These are phyloP conservation scores for Neonectria hederae DNA, from an alignment of 2,329 filamentous ascomycete species.

Conservation along the genomic window DNA sequence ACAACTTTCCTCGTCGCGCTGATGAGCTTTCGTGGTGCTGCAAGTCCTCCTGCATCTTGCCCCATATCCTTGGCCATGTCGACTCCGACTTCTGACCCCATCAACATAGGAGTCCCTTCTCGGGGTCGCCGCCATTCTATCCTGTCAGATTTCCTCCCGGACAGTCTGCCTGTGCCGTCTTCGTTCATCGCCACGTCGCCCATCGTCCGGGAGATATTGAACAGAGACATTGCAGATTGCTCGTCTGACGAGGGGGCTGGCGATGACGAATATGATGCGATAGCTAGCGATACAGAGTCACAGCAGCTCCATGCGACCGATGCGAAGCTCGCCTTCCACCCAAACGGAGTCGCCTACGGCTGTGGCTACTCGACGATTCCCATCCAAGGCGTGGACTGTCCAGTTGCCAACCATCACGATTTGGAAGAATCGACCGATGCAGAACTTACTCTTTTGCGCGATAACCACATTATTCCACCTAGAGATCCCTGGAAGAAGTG, in stretches of 20 bases:
- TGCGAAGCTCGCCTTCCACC: conserved; percentile 34
- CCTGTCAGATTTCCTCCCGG: conserved; percentile 35
- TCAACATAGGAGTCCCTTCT: conserved; percentile 8
- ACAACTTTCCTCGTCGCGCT: background rate
- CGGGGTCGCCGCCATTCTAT: conserved; percentile 32
- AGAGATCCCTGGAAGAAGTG: conserved; percentile 13
- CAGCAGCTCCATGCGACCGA: conserved; percentile 16
- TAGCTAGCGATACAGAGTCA: conserved; percentile 13
- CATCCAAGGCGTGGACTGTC: conserved; percentile 25
- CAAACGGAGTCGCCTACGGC: conserved; percentile 29
- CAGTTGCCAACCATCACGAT: conserved; percentile 33
- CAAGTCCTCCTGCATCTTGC: background rate
- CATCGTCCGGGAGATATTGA: conserved; percentile 32
- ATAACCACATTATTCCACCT: conserved; percentile 32
- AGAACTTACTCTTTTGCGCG: conserved; percentile 30
- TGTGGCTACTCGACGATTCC: conserved; percentile 35
- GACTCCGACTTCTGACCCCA: conserved; percentile 1
- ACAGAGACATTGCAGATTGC: conserved; percentile 35
- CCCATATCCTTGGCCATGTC: background rate
- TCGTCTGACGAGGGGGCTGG: conserved; percentile 31
- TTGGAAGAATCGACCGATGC: conserved; percentile 32
- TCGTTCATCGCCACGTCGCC: conserved; percentile 27
- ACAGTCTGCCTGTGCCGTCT: conserved; percentile 21
- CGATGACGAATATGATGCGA: conserved; percentile 17
- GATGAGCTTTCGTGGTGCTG: background rate